Base-by-base conservation (phyloP, 2,329 filamentous ascomycete genomes). In the Xenosphaeropsis pyriputrescens region DNA sequence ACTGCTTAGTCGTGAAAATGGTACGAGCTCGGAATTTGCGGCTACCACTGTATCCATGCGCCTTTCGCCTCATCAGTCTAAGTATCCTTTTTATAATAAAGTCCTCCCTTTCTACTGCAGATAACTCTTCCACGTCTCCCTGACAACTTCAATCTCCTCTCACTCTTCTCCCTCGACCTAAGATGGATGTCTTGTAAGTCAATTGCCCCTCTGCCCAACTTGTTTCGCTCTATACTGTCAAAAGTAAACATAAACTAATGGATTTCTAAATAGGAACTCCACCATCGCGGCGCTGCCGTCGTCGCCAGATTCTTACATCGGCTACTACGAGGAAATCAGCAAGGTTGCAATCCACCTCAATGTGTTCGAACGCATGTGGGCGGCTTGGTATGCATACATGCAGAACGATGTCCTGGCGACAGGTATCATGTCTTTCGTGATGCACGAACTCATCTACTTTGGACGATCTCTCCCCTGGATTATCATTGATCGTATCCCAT, bases 301-400 rank as follows among this genome's bases (percentile, higher is more conserved):
- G n/a, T 34, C 46, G 32, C 49, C 51, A 11, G 50, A 47, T 7
- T 53, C 51, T 40, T 75, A 74, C 54, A 60, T 72, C 31, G 63
- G 59, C 47, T 70, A 79, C 45, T 68, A 75, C 52, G 70, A 77
- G 45, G 72, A 78, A 55, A 67, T 79, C 16, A 65, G 70, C 53
- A 75, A 76, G 56, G 70, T 75, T 69, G 91, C 94, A 72, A 72
- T 93, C 32, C 50, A 54, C 41, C 76, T 98, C 54, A 95, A 85
- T 61, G 69, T 85, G 46, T 65, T 78, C 53, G 91, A 98, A 70
- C 79, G 79, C 55, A 68, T 94, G 48, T 98, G 91, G 91, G 81
- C 84, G 61, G 78, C 86, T 31, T 96, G 86, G 89, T 98, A 98
- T 60, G 74, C 89, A 13, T 98, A 79, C 72, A 94, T 96, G 81